Evolutionary conservation across 2,329 filamentous ascomycete species (phyloP).

Genomic region (Atkinsonella hypoxylon): DNA sequence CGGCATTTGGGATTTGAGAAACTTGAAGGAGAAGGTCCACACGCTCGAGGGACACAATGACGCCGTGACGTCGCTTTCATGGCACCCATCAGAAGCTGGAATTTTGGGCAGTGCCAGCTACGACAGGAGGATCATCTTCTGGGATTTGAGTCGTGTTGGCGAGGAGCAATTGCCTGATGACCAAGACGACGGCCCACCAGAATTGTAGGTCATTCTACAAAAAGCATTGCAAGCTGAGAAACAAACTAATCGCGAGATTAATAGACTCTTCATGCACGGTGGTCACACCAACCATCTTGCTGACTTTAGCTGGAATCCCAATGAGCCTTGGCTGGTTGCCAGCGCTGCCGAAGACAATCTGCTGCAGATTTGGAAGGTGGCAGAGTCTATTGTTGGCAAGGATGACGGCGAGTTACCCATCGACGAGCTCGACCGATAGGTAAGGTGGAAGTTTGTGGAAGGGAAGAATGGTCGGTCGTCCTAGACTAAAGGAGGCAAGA

Average conservation of each 20-base stretch:
- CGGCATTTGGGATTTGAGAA: constrained; percentile 88
- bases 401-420: constrained; percentile 64
- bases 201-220: constrained; percentile 54
- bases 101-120: constrained; percentile 88
- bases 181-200: constrained; percentile 85
- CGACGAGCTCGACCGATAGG: constrained; percentile 60
- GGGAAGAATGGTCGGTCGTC: constrained; percentile 15
- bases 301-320: constrained; percentile 96
- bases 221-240: neutral
- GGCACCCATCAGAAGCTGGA: constrained; percentile 84
- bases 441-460: constrained; percentile 23
- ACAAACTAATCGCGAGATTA: neutral
- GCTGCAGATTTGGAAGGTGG: constrained; percentile 86
- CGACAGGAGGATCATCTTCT: constrained; percentile 88
- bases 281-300: constrained; percentile 94
- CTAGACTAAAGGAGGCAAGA: constrained; percentile 17
- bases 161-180: constrained; percentile 94
- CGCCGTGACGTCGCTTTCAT: constrained; percentile 81
- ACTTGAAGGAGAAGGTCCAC: constrained; percentile 82
- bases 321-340: constrained; percentile 93
- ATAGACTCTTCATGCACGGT: constrained; percentile 81
- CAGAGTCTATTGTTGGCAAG: constrained; percentile 68
- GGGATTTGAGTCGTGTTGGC: constrained; percentile 85
- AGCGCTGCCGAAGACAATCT: constrained; percentile 95
- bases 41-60: constrained; percentile 80